Evolutionary conservation across 2,329 filamentous ascomycete species (phyloP).

Genomic region (Pestalotiopsis sp.): DNA sequence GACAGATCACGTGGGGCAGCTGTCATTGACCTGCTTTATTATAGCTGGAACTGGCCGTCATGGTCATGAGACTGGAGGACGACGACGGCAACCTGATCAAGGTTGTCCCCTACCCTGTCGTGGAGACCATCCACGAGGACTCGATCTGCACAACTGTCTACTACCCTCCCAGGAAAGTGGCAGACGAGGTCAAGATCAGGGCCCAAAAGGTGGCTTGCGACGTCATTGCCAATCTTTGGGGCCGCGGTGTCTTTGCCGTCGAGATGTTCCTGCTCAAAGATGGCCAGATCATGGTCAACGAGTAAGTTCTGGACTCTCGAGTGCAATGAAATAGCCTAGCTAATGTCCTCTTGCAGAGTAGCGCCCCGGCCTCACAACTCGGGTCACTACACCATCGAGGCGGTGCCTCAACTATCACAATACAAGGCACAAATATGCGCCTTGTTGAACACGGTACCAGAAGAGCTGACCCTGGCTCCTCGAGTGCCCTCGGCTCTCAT

Average conservation of each 20-base stretch:
- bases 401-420: constrained; percentile 82
- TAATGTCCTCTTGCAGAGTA: constrained; percentile 13
- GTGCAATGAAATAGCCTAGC: background rate
- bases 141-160: constrained; percentile 94
- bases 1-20: background rate
- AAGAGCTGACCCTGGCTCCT: constrained; percentile 55
- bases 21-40: too few relatives aligned
- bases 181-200: constrained; percentile 57
- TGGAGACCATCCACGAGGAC: constrained; percentile 95
- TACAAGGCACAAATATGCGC: constrained; percentile 88
- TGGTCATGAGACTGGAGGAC: constrained; percentile 2
- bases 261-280: constrained; percentile 89
- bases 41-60: constrained; percentile 1
- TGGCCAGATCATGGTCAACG: constrained; percentile 76
- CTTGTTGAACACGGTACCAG: constrained; percentile 69
- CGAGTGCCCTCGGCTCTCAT: constrained; percentile 69
- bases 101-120: constrained; percentile 46
- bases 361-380: constrained; percentile 70
- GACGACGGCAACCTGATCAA: constrained; percentile 7
- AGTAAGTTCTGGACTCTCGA: constrained; percentile 35
- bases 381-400: constrained; percentile 94
- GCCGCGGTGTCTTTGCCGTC: constrained; percentile 92
- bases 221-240: constrained; percentile 79
- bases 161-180: constrained; percentile 75
- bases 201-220: constrained; percentile 78